A percentile compares a stretch with the other conserved stretches of the same genome.
phyloP scores from a whole-genome alignment of 192 early-diverging fungal species.

The Lobulomyces angularis region DNA sequence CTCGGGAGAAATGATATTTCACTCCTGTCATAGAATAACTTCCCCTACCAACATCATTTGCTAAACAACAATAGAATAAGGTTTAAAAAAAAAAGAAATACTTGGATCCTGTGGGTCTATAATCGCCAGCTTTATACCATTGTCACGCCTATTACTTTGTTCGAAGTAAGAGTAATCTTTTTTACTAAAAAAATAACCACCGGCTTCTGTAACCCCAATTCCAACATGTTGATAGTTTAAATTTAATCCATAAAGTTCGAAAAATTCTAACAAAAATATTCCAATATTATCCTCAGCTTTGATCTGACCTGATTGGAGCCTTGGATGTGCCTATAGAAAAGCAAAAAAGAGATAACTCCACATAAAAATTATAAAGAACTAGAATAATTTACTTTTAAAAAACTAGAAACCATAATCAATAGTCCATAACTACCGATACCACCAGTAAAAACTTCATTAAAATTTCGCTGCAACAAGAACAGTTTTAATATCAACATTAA shows the following conservation, averaged over 20 bases:
- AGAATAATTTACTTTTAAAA: conserved; percentile 50
- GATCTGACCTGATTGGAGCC: conserved; percentile 49
- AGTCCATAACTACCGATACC: conserved; percentile 80
- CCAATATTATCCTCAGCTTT: conserved; percentile 64
- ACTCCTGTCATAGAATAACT: conserved; percentile 17
- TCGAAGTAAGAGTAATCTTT: conserved; percentile 5
- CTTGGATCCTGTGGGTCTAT: conserved; percentile 29
- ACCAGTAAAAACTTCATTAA: conserved; percentile 81
- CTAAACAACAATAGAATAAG: conserved; percentile 6
- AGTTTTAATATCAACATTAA: conserved; percentile 75
- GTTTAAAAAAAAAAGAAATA: conserved; percentile 11
- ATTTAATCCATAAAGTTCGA: conserved; percentile 76
- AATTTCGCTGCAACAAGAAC: conserved; percentile 54
- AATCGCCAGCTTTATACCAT: conserved; percentile 12
- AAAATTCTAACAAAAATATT: conserved; percentile 77
- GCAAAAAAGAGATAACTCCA: conserved; percentile 1
- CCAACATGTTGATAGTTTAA: conserved; percentile 62
- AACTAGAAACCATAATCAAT: conserved; percentile 60
- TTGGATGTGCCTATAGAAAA: conserved; percentile 49
- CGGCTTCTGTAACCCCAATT: conserved; percentile 36
- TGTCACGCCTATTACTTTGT: no score
- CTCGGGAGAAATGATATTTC: conserved; percentile 15
- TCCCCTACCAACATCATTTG: conserved; percentile 26
- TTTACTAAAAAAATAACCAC: conserved; percentile 42
- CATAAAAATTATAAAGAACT: conserved; percentile 1